Percentiles rank a stretch among this genome's conserved stretches.
Evolutionary conservation across 1,284 basidiomycete genomes (phyloP).

Genomic region (Fomitopsis pinicola): DNA sequence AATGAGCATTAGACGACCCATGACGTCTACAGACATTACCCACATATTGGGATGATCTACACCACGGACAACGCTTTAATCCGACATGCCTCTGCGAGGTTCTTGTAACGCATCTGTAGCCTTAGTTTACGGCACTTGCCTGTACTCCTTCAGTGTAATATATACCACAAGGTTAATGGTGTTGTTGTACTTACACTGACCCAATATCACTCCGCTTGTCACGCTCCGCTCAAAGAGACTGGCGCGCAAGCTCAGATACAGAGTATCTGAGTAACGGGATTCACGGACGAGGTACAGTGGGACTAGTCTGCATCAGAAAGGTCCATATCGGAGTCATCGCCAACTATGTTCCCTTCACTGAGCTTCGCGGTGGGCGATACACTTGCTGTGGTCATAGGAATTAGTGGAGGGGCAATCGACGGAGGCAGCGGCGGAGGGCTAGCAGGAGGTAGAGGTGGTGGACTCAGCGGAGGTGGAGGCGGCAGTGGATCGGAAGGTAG

Average conservation of each 20-base stretch:
- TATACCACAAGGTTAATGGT: background rate
- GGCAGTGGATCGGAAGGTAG: background rate
- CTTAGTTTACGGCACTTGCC: background rate
- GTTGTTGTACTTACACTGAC: background rate
- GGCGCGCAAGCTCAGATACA: no score
- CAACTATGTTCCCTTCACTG: background rate
- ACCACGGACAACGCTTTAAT: slow-evolving; percentile 1
- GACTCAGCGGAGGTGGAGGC: background rate
- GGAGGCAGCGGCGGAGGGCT: slow-evolving; percentile 13
- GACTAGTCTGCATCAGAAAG: slow-evolving; percentile 21
- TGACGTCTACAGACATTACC: slow-evolving; percentile 2
- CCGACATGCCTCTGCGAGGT: background rate
- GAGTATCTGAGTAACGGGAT: background rate
- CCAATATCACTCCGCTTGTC: background rate
- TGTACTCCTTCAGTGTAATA: background rate
- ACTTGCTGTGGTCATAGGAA: slow-evolving; percentile 8
- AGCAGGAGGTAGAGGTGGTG: slow-evolving; percentile 16
- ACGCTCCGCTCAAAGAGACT: no score
- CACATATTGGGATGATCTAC: background rate
- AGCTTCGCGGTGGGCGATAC: background rate
- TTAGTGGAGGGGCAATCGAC: slow-evolving; percentile 3
- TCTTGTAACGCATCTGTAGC: slow-evolving; percentile 1
- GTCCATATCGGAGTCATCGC: slow-evolving; percentile 28
- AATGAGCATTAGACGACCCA: background rate
- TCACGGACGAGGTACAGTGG: background rate